Conservation (phyloP, 768 basidiomycete species). For the Calocybe indica region DNA sequence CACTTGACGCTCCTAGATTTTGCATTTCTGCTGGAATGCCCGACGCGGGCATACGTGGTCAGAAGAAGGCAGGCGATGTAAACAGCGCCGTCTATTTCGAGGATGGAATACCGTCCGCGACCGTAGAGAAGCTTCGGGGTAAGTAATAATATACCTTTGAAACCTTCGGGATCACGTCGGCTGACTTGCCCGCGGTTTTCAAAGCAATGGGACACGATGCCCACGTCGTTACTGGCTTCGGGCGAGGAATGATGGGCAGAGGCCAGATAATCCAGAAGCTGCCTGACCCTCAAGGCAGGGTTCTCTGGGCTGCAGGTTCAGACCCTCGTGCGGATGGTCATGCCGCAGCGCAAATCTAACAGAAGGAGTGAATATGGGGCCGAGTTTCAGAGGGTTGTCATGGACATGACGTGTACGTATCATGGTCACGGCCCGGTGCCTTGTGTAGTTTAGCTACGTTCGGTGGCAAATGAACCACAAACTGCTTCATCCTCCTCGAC, state of each 20-base stretch:
- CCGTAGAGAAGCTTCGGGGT: constrained; percentile 66
- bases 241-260: constrained; percentile 65
- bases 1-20: constrained; percentile 92
- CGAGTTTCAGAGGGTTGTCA: too few relatives aligned
- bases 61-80: constrained; percentile 53
- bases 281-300: constrained; percentile 53
- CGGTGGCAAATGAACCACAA: background rate
- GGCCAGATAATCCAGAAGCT: constrained; percentile 89
- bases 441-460: too few relatives aligned
- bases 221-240: constrained; percentile 52
- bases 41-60: constrained; percentile 38
- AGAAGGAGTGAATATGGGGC: background rate
- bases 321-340: constrained; percentile 88
- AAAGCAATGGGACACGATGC: constrained; percentile 89
- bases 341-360: constrained; percentile 77
- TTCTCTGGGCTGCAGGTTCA: constrained; percentile 94
- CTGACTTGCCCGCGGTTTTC: background rate
- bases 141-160: constrained; percentile 9
- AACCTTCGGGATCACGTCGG: too few relatives aligned
- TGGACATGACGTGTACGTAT: too few relatives aligned
- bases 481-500: background rate
- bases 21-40: constrained; percentile 88
- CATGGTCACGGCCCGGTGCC: too few relatives aligned
- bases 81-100: constrained; percentile 89
- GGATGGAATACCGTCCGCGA: constrained; percentile 64